A percentile compares a stretch with the other conserved stretches of the same genome.
Evolutionary conservation across 208 protist species (phyloP).

Genomic region (Acanthamoeba quina): DNA sequence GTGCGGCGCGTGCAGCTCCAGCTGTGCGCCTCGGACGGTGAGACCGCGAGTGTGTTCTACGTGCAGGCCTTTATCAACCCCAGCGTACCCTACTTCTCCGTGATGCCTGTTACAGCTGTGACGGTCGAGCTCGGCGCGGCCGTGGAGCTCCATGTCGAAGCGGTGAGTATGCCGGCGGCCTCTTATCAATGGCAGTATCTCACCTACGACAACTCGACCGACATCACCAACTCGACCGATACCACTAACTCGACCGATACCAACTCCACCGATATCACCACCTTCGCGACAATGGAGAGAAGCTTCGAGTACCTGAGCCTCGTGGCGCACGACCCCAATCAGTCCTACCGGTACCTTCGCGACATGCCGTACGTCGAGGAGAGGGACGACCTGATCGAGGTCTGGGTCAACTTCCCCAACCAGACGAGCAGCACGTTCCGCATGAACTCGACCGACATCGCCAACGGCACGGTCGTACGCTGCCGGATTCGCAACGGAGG

Average conservation of each 20-base stretch:
- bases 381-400: neutral
- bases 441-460: constrained; percentile 52
- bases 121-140: neutral
- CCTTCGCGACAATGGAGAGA: neutral
- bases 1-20: neutral
- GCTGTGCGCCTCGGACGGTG: constrained; percentile 8
- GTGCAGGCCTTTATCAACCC: constrained; percentile 22
- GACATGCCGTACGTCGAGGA: constrained; percentile 16
- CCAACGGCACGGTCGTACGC: constrained; percentile 27
- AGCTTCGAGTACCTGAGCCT: neutral
- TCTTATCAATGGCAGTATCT: constrained; percentile 53
- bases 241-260: neutral
- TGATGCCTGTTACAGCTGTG: neutral
- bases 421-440: constrained; percentile 39
- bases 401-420: neutral
- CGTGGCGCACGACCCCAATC: neutral
- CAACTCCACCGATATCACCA: neutral
- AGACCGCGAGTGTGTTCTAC: neutral
- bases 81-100: constrained; percentile 17
- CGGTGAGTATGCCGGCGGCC: neutral
- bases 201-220: neutral
- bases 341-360: neutral
- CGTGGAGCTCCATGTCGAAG: neutral
- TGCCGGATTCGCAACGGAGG: constrained; percentile 52
- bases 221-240: neutral